A percentile compares a stretch with the other conserved stretches of the same genome.
Evolutionary conservation across 2,329 filamentous ascomycete species (phyloP).

Genomic region (Clarireedia hainanense): DNA sequence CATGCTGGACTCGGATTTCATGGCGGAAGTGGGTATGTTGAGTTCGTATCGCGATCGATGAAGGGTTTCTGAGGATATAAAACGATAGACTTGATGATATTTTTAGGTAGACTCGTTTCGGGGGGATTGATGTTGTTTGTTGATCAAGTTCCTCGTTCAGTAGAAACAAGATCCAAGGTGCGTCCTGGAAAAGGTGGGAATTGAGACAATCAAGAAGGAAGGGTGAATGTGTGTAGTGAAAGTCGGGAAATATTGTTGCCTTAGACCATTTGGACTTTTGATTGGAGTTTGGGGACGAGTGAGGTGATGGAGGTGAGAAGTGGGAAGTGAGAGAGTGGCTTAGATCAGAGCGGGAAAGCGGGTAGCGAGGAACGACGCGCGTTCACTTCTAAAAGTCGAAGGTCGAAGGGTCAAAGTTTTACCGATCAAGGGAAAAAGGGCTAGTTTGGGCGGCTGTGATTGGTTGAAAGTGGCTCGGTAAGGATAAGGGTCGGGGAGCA

Average conservation of each 20-base stretch:
- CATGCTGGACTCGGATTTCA: constrained; percentile 1
- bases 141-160: too few species aligned
- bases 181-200: too few species aligned
- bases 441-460: too few species aligned
- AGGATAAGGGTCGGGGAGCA: too few species aligned
- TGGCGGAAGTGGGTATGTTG: background rate
- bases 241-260: background rate
- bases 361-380: background rate
- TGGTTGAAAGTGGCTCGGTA: too few species aligned
- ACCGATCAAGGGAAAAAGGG: too few species aligned
- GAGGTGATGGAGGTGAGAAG: background rate
- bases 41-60: background rate
- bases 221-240: background rate
- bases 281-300: background rate
- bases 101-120: background rate
- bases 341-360: background rate
- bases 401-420: too few species aligned
- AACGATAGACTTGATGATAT: background rate
- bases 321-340: background rate
- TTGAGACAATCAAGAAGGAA: background rate
- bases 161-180: too few species aligned
- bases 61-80: background rate
- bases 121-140: too few species aligned
- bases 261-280: background rate
- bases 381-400: background rate